These are phyloP conservation scores for Pleurotus eryngii DNA, from an alignment of 768 basidiomycete species.

Conservation along the genomic window DNA sequence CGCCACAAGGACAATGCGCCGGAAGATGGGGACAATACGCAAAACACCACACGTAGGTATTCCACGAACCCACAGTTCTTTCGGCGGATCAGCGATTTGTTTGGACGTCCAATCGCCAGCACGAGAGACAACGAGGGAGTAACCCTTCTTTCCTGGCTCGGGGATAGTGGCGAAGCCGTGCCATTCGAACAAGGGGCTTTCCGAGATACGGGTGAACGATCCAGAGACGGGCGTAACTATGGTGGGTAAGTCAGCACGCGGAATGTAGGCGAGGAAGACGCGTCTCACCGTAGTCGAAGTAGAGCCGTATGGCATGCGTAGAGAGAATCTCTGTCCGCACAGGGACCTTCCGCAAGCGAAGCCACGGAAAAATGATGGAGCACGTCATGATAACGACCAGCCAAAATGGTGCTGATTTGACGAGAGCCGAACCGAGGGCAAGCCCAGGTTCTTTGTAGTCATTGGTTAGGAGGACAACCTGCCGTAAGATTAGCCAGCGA, in stretches of 20 bases:
- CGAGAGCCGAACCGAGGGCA: constrained; percentile 39
- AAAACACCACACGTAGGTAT: constrained; percentile 49
- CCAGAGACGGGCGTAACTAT: constrained; percentile 27
- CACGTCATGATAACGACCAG: constrained; percentile 48
- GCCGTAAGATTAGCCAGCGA: background rate
- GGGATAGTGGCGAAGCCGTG: constrained; percentile 33
- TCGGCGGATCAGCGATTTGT: constrained; percentile 45
- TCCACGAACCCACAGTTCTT: constrained; percentile 52
- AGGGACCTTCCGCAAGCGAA: constrained; percentile 50
- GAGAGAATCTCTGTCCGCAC: constrained; percentile 52
- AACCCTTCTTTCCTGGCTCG: constrained; percentile 32
- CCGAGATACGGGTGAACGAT: constrained; percentile 5
- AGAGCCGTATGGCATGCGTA: constrained; percentile 51
- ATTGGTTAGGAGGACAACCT: constrained; percentile 50
- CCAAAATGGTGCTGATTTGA: constrained; percentile 53
- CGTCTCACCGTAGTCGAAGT: constrained; percentile 53
- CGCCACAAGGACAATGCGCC: constrained; percentile 48
- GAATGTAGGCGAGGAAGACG: background rate
- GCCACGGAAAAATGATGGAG: constrained; percentile 57
- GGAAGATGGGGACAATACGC: constrained; percentile 46
- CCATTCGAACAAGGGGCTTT: constrained; percentile 35
- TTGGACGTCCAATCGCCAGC: constrained; percentile 58
- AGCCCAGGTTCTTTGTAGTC: constrained; percentile 40
- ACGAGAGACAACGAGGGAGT: constrained; percentile 49
- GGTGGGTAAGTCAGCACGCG: constrained; percentile 12